Conservation (phyloP, 257 asterid genomes). For the Solanum okadae region DNA sequence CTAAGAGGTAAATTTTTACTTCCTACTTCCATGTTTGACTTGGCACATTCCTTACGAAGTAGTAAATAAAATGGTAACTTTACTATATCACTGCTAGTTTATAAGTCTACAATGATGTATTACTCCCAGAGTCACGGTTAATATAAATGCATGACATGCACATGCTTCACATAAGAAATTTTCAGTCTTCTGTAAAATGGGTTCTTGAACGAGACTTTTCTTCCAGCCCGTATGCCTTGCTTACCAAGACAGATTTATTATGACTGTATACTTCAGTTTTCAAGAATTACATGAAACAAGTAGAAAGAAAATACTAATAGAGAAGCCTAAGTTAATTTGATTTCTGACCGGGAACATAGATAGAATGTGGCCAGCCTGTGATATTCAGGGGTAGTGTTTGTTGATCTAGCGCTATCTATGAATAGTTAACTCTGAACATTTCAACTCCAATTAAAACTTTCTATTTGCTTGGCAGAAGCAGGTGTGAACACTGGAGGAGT, state of each 20-base stretch:
- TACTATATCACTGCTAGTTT: background rate
- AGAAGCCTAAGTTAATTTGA: background rate
- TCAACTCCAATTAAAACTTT: background rate
- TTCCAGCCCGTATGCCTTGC: background rate
- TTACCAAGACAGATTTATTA: background rate
- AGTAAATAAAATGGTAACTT: background rate
- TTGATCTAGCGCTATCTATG: background rate
- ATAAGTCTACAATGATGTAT: background rate
- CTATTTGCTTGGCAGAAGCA: constrained; percentile 33
- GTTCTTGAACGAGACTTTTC: background rate
- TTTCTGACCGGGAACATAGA: background rate
- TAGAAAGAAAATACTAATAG: background rate
- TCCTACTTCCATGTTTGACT: background rate
- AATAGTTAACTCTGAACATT: background rate
- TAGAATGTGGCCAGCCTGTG: background rate
- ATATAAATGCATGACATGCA: background rate
- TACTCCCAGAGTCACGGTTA: background rate
- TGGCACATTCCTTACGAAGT: background rate
- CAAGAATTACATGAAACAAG: background rate
- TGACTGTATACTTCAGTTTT: background rate
- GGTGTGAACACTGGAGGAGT: constrained; percentile 52
- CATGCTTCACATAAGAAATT: background rate
- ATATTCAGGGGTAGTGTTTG: background rate
- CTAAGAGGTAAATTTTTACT: constrained; percentile 38
- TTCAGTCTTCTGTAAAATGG: background rate